phyloP scores from a whole-genome alignment of 345 rosid species.

The Eucalyptus sp. region DNA sequence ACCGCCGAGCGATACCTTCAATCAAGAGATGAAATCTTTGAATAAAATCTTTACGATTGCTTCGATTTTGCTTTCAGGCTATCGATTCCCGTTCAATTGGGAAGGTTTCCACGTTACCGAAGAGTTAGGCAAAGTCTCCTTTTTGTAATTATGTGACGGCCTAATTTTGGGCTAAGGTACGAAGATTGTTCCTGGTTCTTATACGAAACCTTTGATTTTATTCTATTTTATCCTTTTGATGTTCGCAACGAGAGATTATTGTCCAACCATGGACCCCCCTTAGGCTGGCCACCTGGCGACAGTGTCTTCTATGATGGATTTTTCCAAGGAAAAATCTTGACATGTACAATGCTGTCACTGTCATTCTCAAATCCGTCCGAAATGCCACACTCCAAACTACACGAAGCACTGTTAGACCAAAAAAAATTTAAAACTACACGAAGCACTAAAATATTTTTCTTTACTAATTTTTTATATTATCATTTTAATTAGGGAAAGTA shows the following conservation, averaged over 20 bases:
- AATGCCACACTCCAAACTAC: neutral
- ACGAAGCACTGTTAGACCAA: neutral
- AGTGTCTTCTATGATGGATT: neutral
- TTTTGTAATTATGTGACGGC: neutral
- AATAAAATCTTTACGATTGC: neutral
- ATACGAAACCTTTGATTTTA: neutral
- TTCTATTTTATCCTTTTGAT: neutral
- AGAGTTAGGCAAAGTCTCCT: neutral
- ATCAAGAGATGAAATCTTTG: neutral
- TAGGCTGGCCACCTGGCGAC: neutral
- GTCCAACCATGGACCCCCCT: neutral
- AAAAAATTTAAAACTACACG: too few species aligned
- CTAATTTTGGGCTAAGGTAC: neutral
- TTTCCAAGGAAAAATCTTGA: neutral
- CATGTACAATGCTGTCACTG: neutral
- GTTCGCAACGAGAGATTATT: neutral
- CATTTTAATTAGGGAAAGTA: neutral
- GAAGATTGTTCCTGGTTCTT: neutral
- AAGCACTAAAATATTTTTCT: neutral
- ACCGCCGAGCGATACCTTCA: accelerated
- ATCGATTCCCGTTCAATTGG: accelerated
- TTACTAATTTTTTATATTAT: neutral
- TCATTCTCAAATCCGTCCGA: neutral
- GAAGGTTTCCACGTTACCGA: neutral
- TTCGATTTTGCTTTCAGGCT: neutral